Conservation (phyloP, 176 grass and related monocot genomes). For the Metroxylon sagu region DNA sequence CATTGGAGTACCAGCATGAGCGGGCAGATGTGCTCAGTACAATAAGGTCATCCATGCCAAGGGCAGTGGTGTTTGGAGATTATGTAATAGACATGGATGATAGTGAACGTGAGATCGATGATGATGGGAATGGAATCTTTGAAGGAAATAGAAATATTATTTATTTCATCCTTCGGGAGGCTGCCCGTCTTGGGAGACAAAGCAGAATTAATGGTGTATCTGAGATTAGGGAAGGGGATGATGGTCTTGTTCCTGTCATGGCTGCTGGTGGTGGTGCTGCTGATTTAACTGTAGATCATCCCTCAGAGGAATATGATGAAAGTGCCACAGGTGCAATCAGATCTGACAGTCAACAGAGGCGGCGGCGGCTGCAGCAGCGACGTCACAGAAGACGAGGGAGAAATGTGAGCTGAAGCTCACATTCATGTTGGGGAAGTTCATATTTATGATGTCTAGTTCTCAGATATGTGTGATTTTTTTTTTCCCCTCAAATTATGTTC, state of each 20-base stretch:
- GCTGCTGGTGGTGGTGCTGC: slow-evolving; percentile 7
- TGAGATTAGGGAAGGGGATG: slow-evolving; percentile 25
- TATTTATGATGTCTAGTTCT: too few relatives aligned
- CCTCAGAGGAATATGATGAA: slow-evolving; percentile 39
- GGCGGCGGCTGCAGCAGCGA: not conserved
- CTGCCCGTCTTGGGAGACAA: slow-evolving; percentile 58
- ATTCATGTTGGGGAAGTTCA: too few relatives aligned
- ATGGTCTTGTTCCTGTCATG: slow-evolving; percentile 1
- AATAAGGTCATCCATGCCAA: slow-evolving; percentile 65
- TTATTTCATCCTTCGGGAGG: slow-evolving; percentile 71
- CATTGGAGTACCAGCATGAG: slow-evolving; percentile 78
- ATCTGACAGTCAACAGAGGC: slow-evolving; percentile 32
- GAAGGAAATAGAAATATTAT: slow-evolving; percentile 45
- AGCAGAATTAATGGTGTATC: slow-evolving; percentile 30
- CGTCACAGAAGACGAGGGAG: slow-evolving; percentile 65
- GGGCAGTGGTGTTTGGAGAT: slow-evolving; percentile 78
- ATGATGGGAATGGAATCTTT: slow-evolving; percentile 34
- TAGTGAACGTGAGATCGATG: slow-evolving; percentile 37
- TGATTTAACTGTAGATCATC: slow-evolving; percentile 31
- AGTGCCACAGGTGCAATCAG: slow-evolving; percentile 25
- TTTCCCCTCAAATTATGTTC: too few relatives aligned
- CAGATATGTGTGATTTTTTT: too few relatives aligned
- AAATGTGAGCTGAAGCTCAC: too few relatives aligned
- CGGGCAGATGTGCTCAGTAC: slow-evolving; percentile 90
- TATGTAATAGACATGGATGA: slow-evolving; percentile 52